Evolutionary conservation across 1,139 yeast genomes (phyloP).

Genomic region (Kodamaea arcana): DNA sequence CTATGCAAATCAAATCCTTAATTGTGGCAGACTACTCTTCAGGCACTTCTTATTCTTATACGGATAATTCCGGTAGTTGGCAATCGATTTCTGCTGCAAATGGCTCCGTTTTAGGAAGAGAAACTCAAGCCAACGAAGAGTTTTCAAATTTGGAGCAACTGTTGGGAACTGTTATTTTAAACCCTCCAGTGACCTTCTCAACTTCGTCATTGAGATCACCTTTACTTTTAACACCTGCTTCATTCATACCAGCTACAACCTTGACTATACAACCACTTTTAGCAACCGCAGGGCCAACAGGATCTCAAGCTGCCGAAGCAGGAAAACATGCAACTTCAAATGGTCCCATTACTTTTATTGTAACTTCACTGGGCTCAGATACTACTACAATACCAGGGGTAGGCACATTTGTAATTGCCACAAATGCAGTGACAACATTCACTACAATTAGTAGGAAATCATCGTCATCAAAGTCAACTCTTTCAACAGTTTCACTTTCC

Average conservation of each 20-base stretch:
- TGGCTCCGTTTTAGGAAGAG: conserved; percentile 65
- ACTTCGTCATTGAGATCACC: too few relatives aligned
- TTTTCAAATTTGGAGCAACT: conserved; percentile 35
- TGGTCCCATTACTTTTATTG: conserved; percentile 4
- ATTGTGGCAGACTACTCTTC: conserved; percentile 75
- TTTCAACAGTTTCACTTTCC: neutral
- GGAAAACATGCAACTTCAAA: conserved; percentile 5
- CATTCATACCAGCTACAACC: conserved; percentile 5
- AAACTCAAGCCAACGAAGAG: conserved; percentile 44
- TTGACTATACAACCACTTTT: conserved; percentile 8
- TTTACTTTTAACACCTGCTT: too few relatives aligned
- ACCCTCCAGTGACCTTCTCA: neutral
- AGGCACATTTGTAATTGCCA: neutral
- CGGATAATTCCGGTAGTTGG: conserved; percentile 65
- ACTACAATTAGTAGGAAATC: conserved; percentile 3
- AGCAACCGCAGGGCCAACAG: conserved; percentile 12
- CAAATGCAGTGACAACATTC: neutral
- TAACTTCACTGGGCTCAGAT: conserved; percentile 1
- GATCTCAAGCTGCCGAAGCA: conserved; percentile 6
- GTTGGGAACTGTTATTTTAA: too few relatives aligned
- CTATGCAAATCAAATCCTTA: conserved; percentile 60
- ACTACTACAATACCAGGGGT: neutral
- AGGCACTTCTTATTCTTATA: conserved; percentile 64
- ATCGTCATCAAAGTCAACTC: neutral
- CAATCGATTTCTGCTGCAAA: conserved; percentile 58